Percentiles rank a stretch among this genome's conserved stretches.
Conservation (phyloP, 495 filamentous ascomycete genomes). For the Tirmania nivea region DNA sequence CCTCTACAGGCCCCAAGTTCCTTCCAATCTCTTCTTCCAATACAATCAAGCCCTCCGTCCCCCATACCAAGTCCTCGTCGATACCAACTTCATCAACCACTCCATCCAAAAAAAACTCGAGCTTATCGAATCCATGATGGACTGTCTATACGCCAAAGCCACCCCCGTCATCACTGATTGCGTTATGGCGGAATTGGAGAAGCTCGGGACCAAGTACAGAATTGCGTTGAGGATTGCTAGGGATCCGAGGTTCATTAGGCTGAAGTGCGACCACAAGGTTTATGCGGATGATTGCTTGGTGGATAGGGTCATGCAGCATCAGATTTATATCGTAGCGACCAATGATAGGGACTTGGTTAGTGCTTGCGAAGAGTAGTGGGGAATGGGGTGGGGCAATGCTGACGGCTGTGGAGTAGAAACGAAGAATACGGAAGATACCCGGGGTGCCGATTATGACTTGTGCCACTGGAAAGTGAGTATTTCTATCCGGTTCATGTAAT, state of each 20-base stretch:
- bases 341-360: conserved; percentile 46
- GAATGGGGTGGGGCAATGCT: conserved; percentile 2
- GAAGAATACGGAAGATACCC: conserved; percentile 61
- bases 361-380: conserved; percentile 5
- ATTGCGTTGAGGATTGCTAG: conserved; percentile 79
- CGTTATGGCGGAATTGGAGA: conserved; percentile 68
- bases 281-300: conserved; percentile 96
- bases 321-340: conserved; percentile 68
- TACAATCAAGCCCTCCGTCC: conserved; percentile 80
- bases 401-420: conserved; percentile 32
- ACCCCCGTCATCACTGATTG: conserved; percentile 52
- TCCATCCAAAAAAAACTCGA: conserved; percentile 80
- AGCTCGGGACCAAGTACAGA: conserved; percentile 71
- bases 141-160: conserved; percentile 46
- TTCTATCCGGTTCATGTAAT: background rate
- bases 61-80: conserved; percentile 65
- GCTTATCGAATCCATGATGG: conserved; percentile 70
- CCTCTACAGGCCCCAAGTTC: conserved; percentile 40
- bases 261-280: conserved; percentile 68
- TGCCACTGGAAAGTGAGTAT: conserved; percentile 23
- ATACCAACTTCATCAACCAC: conserved; percentile 88
- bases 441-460: conserved; percentile 40
- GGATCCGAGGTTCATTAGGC: conserved; percentile 67
- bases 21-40: conserved; percentile 80
- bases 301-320: conserved; percentile 45